These are phyloP conservation scores for Mortierella sp. DNA, from an alignment of 371 early-diverging fungal species.

Conservation along the genomic window DNA sequence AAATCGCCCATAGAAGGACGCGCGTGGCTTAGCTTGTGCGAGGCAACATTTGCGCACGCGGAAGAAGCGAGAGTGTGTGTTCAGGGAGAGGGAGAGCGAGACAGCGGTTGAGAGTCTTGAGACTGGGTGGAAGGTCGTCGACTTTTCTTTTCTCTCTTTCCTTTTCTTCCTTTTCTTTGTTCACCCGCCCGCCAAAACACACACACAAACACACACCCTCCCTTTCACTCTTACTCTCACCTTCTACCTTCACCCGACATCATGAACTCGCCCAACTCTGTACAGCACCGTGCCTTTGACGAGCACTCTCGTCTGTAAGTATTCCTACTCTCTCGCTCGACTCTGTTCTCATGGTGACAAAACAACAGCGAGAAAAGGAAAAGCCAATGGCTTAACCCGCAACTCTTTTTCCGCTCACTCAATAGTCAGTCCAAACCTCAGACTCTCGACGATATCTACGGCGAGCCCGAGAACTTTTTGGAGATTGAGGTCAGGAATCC, in stretches of 20 bases:
- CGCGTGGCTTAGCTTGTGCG: conserved; percentile 5
- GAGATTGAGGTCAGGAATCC: conserved; percentile 97
- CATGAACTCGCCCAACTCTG: conserved; percentile 53
- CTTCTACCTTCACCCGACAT: not conserved
- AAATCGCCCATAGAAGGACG: not conserved
- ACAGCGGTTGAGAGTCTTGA: not conserved
- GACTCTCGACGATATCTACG: conserved; percentile 92
- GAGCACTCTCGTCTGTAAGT: conserved; percentile 59
- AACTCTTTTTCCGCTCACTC: not conserved
- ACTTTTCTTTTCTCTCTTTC: conserved; percentile 7
- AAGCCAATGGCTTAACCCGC: not conserved
- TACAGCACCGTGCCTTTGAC: conserved; percentile 57
- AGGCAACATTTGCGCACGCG: conserved; percentile 1
- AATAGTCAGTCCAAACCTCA: conserved; percentile 75
- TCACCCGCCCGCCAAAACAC: conserved; percentile 8
- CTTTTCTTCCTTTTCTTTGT: not conserved
- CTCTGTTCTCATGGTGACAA: not conserved
- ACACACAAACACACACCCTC: not conserved
- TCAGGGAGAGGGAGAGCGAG: not conserved
- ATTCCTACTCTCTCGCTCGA: not conserved
- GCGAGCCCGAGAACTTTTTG: conserved; percentile 96
- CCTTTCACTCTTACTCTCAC: not conserved
- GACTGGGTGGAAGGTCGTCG: conserved; percentile 2
- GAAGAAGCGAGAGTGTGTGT: not conserved
- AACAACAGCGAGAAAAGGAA: not conserved